Percentiles rank a stretch among this genome's conserved stretches.
phyloP scores from a whole-genome alignment of 768 basidiomycete species.

The Ramaria sp. region DNA sequence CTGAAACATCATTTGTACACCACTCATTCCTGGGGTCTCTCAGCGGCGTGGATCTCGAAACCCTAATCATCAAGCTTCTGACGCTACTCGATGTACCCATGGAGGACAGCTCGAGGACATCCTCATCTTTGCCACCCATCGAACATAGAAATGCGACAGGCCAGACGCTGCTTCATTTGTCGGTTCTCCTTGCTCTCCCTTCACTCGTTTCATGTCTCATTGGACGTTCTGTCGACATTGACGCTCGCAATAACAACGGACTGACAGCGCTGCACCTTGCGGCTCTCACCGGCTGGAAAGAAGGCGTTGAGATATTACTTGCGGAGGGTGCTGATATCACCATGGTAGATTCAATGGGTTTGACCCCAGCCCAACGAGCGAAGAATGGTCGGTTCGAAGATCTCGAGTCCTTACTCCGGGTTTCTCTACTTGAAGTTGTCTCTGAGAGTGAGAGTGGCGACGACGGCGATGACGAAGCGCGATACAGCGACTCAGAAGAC shows the following conservation, averaged over 20 bases:
- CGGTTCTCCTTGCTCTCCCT: conserved; percentile 67
- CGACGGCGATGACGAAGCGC: conserved; percentile 45
- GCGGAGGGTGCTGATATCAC: conserved; percentile 71
- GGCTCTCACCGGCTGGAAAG: conserved; percentile 48
- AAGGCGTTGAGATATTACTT: conserved; percentile 59
- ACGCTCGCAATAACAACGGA: conserved; percentile 81
- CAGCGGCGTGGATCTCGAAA: conserved; percentile 55
- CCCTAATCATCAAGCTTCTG: conserved; percentile 70
- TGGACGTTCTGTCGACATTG: conserved; percentile 61
- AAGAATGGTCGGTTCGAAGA: conserved; percentile 35
- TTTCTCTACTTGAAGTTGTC: conserved; percentile 11
- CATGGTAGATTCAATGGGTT: conserved; percentile 62
- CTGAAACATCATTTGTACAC: conserved; percentile 31
- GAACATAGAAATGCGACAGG: conserved; percentile 62
- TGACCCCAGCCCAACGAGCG: conserved; percentile 54
- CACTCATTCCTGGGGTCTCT: conserved; percentile 51
- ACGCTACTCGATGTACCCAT: conserved; percentile 60
- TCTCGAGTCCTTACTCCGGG: conserved; percentile 12
- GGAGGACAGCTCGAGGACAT: conserved; percentile 30
- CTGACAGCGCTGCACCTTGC: conserved; percentile 87
- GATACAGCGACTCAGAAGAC: conserved; percentile 61
- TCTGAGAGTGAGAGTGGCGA: conserved; percentile 19
- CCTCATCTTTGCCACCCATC: conserved; percentile 42
- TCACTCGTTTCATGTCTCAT: conserved; percentile 65
- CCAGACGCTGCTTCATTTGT: conserved; percentile 85